A percentile compares a stretch with the other conserved stretches of the same genome.
phyloP scores from a whole-genome alignment of 2,329 filamentous ascomycete species.

The Trichoderma guizhouense region DNA sequence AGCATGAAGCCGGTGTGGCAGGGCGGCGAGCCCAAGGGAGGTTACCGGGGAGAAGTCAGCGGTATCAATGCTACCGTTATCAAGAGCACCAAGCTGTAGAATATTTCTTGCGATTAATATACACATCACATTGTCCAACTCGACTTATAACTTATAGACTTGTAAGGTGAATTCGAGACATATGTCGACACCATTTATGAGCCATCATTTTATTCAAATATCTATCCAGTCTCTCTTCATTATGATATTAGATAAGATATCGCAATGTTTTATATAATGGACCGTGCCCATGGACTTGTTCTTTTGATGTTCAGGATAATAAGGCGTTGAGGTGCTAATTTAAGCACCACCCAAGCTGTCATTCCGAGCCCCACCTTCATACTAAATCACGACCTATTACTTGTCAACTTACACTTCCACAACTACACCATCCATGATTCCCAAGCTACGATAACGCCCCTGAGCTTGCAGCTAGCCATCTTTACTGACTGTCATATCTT shows the following conservation, averaged over 20 bases:
- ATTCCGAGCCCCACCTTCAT: slow-evolving; percentile 12
- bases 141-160: not conserved
- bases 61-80: slow-evolving; percentile 94
- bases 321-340: not conserved
- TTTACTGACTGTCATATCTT: not conserved
- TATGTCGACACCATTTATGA: accelerated
- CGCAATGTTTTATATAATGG: not conserved
- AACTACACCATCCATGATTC: not conserved
- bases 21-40: slow-evolving; percentile 76
- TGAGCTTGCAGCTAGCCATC: not conserved
- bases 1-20: slow-evolving; percentile 84
- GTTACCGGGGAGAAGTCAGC: slow-evolving; percentile 87
- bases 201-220: not conserved
- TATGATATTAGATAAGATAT: not conserved
- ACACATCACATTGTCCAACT: not conserved
- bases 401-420: not conserved
- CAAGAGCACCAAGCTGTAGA: slow-evolving; percentile 88
- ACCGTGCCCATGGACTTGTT: not conserved
- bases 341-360: not conserved
- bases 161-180: not conserved
- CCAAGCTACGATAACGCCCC: not conserved
- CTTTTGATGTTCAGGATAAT: not conserved
- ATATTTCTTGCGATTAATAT: slow-evolving; percentile 15
- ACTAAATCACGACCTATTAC: not conserved
- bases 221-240: not conserved